Base-by-base conservation (phyloP, 2,329 filamentous ascomycete species). In the Talaromyces pinophilus region DNA sequence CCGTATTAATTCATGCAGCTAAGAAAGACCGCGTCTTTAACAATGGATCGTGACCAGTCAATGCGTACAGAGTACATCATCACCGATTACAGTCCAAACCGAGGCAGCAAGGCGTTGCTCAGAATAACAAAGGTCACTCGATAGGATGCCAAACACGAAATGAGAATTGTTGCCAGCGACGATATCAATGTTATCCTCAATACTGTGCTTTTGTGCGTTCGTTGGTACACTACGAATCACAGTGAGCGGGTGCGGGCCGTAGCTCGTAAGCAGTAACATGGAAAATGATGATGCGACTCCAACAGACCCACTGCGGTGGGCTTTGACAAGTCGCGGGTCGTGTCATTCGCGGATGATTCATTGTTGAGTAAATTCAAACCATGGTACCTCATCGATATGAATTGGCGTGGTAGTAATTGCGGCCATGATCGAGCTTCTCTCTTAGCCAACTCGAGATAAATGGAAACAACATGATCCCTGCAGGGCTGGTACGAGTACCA, bases 1-100 rank as follows among this genome's bases (percentile, higher is more conserved):
- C 28, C 38, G 52, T 57, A 48, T 59, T 30, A 28, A 46, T 35
- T 30, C 22, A 62, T 62, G 60, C 60, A 62, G 33, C 60, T 62
- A 62, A 60, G 30, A 17, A 42, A 19, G 61, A 28, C 61, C 61
- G 61, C 28, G 33, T 42, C 61, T 64, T 44, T 30, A 19, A 46
- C 52, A 46, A 48, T 28, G 52, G 30, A 35, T 40, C 30, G 54
- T 28, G 62, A 35, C 22, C 62, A 64, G 38, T 33, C 52, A 64
- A 44, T 48, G 30, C 28, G 62, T 50, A 22, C 62, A 59, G 30
- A n/a, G 62, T 50, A 22, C 62, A 59, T 59, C 40, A 59, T 50
- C 52, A 48, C 10, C 15, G 38, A 38, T 48, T 22, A 42, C 3
- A 5, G 33, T 15, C 48, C n/a, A 42, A 54, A 17, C 17, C 15